A percentile compares a stretch with the other conserved stretches of the same genome.
These are phyloP conservation scores for Mrakia frigida DNA, from an alignment of 768 basidiomycete species.

Conservation along the genomic window DNA sequence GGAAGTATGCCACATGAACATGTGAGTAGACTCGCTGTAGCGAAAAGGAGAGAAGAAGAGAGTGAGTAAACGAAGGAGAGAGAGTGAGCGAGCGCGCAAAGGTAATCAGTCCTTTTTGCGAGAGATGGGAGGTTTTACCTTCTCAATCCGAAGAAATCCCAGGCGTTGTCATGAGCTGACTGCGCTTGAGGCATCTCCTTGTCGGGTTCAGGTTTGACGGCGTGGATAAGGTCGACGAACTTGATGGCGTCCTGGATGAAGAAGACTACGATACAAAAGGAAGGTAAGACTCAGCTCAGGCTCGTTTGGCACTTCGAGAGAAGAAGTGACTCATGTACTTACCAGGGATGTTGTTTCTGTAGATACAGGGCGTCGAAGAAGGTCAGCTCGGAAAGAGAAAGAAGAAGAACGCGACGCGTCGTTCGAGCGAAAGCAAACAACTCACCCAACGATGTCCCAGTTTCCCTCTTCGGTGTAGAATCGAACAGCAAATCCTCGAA, in stretches of 20 bases:
- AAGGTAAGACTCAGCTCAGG: too few relatives aligned
- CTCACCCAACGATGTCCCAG: too few relatives aligned
- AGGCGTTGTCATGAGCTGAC: constrained; percentile 68
- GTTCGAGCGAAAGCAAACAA: too few relatives aligned
- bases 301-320: too few relatives aligned
- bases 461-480: constrained; percentile 80
- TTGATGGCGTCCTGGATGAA: constrained; percentile 59
- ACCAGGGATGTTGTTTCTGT: too few relatives aligned
- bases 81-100: too few relatives aligned
- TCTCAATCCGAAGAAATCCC: constrained; percentile 43
- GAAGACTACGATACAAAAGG: neutral
- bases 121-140: too few relatives aligned
- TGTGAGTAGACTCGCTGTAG: constrained; percentile 58
- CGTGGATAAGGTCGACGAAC: constrained; percentile 58
- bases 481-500: constrained; percentile 78
- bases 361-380: too few relatives aligned
- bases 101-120: too few relatives aligned
- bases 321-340: too few relatives aligned
- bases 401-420: constrained; percentile 53
- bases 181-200: constrained; percentile 54
- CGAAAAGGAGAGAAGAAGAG: neutral
- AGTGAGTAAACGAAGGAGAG: neutral
- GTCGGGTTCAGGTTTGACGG: constrained; percentile 62
- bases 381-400: too few relatives aligned
- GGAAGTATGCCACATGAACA: constrained; percentile 79